These are phyloP conservation scores for Pythium plurisporium DNA, from an alignment of 352 stramenopile genomes.

Conservation along the genomic window DNA sequence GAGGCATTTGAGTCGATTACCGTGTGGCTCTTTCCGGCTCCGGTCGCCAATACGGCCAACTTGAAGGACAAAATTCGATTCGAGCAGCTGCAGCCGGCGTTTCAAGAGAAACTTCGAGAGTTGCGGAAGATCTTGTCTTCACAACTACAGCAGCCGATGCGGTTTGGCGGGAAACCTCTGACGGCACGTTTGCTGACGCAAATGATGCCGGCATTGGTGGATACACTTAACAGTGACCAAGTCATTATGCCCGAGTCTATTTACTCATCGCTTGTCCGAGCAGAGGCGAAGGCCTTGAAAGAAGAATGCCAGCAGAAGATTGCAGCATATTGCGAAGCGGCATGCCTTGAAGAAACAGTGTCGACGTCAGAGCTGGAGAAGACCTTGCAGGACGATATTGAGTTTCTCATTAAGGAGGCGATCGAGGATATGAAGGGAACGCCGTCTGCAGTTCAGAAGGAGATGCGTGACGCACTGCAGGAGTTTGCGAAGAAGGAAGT, in stretches of 20 bases:
- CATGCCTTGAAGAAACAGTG: slow-evolving; percentile 52
- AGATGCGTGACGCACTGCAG: slow-evolving; percentile 49
- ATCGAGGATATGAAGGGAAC: slow-evolving; percentile 45
- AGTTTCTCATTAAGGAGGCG: slow-evolving; percentile 53
- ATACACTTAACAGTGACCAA: slow-evolving; percentile 83
- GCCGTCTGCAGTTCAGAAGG: slow-evolving; percentile 48
- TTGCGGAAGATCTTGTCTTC: slow-evolving; percentile 63
- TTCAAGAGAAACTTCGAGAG: slow-evolving; percentile 73
- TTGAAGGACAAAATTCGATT: slow-evolving; percentile 82
- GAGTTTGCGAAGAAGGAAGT: slow-evolving; percentile 65
- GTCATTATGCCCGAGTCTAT: slow-evolving; percentile 89
- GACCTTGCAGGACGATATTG: slow-evolving; percentile 45
- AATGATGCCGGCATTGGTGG: slow-evolving; percentile 72
- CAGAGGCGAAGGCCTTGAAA: slow-evolving; percentile 61
- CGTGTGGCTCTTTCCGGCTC: slow-evolving; percentile 82
- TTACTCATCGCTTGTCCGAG: slow-evolving; percentile 82
- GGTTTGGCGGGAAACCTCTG: slow-evolving; percentile 68
- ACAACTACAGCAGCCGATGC: slow-evolving; percentile 71
- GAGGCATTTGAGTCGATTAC: slow-evolving; percentile 85
- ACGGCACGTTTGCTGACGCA: slow-evolving; percentile 66
- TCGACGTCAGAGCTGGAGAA: slow-evolving; percentile 54
- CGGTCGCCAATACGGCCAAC: slow-evolving; percentile 73
- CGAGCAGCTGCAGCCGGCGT: slow-evolving; percentile 71
- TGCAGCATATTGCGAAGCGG: slow-evolving; percentile 57
- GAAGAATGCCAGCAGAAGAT: slow-evolving; percentile 62